A percentile compares a stretch with the other conserved stretches of the same genome.
Evolutionary conservation across 345 rosid genomes (phyloP).

Genomic region (Carallia pectinifolia): DNA sequence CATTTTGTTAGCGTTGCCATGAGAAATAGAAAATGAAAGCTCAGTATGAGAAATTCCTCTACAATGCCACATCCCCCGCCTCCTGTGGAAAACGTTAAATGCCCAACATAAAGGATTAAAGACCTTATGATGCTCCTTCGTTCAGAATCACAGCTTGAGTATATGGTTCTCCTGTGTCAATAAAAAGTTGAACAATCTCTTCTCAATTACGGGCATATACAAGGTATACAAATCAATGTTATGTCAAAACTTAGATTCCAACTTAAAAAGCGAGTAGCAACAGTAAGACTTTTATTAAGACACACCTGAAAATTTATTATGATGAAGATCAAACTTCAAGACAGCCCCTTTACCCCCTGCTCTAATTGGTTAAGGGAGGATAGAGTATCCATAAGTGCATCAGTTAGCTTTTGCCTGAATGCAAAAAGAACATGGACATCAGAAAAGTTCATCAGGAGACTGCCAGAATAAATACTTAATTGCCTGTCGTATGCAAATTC

Average conservation of each 20-base stretch:
- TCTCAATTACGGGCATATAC: no score
- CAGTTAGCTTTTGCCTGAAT: conserved; percentile 47
- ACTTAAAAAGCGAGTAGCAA: conserved; percentile 6
- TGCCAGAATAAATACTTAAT: not conserved
- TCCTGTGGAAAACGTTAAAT: no score
- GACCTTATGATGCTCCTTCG: no score
- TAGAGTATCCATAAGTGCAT: conserved; percentile 50
- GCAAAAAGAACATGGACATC: not conserved
- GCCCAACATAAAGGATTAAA: no score
- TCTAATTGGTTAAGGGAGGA: conserved; percentile 57
- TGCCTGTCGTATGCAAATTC: not conserved
- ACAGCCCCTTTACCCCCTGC: conserved; percentile 54
- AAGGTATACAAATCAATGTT: not conserved
- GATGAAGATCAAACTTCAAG: conserved; percentile 43
- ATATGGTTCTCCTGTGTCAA: no score
- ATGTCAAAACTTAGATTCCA: conserved; percentile 1
- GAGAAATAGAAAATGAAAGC: not conserved
- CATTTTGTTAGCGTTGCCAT: conserved; percentile 14
- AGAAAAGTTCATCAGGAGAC: no score
- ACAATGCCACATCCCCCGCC: no score
- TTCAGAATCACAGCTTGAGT: no score
- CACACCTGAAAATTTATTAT: conserved; percentile 13
- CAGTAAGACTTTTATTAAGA: conserved; percentile 13
- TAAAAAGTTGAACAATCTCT: no score
- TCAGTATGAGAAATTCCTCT: no score